phyloP scores from a whole-genome alignment of 176 grass and related monocot genomes.

The Triticum turgidum region DNA sequence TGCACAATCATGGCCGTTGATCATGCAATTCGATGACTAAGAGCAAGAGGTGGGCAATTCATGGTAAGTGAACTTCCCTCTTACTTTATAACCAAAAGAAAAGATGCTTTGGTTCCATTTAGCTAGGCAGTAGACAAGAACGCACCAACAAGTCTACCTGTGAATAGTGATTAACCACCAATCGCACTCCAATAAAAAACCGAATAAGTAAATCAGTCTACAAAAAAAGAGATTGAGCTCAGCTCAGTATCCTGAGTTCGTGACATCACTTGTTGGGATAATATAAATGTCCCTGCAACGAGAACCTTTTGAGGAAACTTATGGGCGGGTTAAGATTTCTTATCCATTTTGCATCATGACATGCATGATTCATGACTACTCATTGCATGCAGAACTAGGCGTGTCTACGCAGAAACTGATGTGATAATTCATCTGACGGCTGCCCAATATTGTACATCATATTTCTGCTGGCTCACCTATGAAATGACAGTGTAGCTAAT shows the following conservation, averaged over 20 bases:
- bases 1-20: neutral
- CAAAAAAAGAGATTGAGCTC: neutral
- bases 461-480: too few species aligned
- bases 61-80: neutral
- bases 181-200: neutral
- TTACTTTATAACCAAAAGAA: neutral
- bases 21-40: conserved; percentile 25
- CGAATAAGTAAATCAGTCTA: neutral
- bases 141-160: neutral
- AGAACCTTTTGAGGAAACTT: conserved; percentile 26
- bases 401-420: neutral
- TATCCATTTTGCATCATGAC: neutral
- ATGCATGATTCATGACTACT: neutral
- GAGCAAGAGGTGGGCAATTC: neutral
- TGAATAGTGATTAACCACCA: neutral
- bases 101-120: neutral
- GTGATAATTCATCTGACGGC: too few species aligned
- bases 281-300: conserved; percentile 22
- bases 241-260: neutral
- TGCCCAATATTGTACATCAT: neutral
- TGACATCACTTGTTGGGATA: conserved; percentile 18
- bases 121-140: neutral
- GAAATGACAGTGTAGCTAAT: too few species aligned
- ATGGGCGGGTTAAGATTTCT: neutral
- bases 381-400: neutral